Evolutionary conservation across 768 basidiomycete genomes (phyloP), one percentile per base, ranked within the genome.

Genomic region (Suillus discolor): DNA sequence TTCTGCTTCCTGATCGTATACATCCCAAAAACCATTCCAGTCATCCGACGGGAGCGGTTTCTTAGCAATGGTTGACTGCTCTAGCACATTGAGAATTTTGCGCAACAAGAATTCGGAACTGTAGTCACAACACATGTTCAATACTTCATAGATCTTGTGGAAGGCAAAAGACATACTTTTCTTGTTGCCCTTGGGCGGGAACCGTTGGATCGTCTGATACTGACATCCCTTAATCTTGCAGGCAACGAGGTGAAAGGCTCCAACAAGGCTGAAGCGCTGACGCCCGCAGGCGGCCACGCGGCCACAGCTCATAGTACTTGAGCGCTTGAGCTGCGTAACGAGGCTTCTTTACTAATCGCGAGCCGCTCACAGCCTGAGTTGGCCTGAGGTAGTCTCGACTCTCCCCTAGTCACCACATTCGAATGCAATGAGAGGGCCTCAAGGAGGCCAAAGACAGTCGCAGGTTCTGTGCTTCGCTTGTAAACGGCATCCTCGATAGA

Each of bases 11-110:
- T 49, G 47, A 49, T 49, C 47, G 23, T 49, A 49, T 23, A 23
- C 47, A 49, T 49, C 47, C 47, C 47, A 49, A n/a, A 49, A 49
- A 11, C 47, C 47, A 49, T 49, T 23, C 47, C n/a, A 49, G n/a
- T 49, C 12, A 23, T 49, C 47, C 12, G 47, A 49, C 2, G 47
- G 47, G n/a, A 4, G 47, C 6, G 47, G 47, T 49, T 49, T 49
- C 57, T 39, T 57, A 9, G 15, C 28, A 57, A 28, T 57, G 25
- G 4, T 13, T 5, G 25, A 28, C n/a, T 57, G 28, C 31, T 39
- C 11, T 11, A 57, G 57, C 31, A 25, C 38, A 23, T 57, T 0
- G 3, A 57, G 57, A 34, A 57, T 57, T 57, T 57, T 1, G 47
- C n/a, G n/a, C 23, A 49, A 49, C 47, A 23, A 49, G 12, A n/a